A percentile compares a stretch with the other conserved stretches of the same genome.
These are phyloP conservation scores for Cercophora samala DNA, from an alignment of 495 filamentous ascomycete species.

Conservation along the genomic window DNA sequence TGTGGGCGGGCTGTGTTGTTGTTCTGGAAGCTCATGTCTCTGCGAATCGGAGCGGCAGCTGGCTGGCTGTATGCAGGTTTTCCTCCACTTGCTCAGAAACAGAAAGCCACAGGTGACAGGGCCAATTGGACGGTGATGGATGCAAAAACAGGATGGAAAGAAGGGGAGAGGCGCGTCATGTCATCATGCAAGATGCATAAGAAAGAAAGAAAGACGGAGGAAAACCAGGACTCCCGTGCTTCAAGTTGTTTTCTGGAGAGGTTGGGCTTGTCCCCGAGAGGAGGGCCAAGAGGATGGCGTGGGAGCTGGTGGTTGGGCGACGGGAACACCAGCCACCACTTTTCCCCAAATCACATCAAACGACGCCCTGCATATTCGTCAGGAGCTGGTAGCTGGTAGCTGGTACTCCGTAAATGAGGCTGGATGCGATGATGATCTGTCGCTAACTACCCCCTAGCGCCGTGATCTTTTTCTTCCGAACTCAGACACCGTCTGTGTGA, in stretches of 20 bases:
- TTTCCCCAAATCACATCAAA: constrained; percentile 12
- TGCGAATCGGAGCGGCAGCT: background rate
- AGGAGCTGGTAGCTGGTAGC: background rate
- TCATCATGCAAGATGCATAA: constrained; percentile 18
- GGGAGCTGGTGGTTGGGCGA: constrained; percentile 9
- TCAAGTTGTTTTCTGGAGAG: constrained; percentile 10
- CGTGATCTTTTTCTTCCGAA: background rate
- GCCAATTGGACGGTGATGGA: constrained; percentile 4
- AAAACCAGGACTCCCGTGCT: background rate
- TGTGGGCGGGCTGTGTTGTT: constrained; percentile 26
- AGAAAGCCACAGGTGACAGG: constrained; percentile 12
- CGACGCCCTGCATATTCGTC: background rate
- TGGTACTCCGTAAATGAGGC: no score
- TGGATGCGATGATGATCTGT: background rate
- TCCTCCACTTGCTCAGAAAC: constrained; percentile 3
- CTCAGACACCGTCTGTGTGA: background rate
- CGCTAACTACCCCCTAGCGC: background rate
- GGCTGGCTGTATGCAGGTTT: constrained; percentile 1
- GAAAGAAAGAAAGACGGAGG: constrained; percentile 22
- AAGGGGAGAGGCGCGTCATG: constrained; percentile 17
- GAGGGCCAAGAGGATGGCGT: background rate
- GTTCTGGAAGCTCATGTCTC: constrained; percentile 25
- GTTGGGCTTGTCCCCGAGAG: constrained; percentile 16
- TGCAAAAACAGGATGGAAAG: constrained; percentile 25
- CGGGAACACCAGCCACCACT: constrained; percentile 19